These are phyloP conservation scores for Rhodomyrtus psidioides DNA, from an alignment of 441 rosid species.

Conservation along the genomic window DNA sequence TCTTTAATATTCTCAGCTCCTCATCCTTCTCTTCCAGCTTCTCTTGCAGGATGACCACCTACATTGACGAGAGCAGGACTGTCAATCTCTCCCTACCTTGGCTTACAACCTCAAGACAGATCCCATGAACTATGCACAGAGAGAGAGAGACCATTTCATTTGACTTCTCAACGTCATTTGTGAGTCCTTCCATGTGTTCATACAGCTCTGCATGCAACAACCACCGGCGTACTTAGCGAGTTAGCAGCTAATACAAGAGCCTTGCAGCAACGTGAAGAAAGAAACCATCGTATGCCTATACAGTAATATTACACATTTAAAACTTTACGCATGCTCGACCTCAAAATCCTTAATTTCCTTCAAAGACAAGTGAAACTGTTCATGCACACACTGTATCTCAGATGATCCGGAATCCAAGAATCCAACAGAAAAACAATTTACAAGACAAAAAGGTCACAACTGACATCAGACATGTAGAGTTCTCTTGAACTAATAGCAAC, in stretches of 20 bases:
- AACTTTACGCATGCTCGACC: neutral
- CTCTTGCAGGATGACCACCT: constrained; percentile 73
- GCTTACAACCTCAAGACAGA: neutral
- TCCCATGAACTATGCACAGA: neutral
- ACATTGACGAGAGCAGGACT: neutral
- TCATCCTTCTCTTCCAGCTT: constrained; percentile 57
- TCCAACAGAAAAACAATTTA: neutral
- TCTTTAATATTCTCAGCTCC: constrained; percentile 34
- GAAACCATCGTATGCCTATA: neutral
- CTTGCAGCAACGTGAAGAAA: neutral
- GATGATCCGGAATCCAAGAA: neutral
- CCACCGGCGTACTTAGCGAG: neutral
- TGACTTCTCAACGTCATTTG: constrained; percentile 78
- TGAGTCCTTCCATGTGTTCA: constrained; percentile 74
- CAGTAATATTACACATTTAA: too few species aligned
- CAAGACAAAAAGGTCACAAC: neutral
- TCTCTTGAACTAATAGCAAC: neutral
- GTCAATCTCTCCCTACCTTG: neutral
- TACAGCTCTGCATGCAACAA: constrained; percentile 46
- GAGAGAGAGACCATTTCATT: constrained; percentile 58
- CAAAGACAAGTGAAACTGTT: neutral
- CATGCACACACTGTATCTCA: neutral
- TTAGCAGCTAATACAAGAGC: neutral
- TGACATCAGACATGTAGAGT: neutral
- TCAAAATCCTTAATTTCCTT: neutral